Conservation (phyloP, 805 yeast species). For the Brettanomyces bruxellensis region DNA sequence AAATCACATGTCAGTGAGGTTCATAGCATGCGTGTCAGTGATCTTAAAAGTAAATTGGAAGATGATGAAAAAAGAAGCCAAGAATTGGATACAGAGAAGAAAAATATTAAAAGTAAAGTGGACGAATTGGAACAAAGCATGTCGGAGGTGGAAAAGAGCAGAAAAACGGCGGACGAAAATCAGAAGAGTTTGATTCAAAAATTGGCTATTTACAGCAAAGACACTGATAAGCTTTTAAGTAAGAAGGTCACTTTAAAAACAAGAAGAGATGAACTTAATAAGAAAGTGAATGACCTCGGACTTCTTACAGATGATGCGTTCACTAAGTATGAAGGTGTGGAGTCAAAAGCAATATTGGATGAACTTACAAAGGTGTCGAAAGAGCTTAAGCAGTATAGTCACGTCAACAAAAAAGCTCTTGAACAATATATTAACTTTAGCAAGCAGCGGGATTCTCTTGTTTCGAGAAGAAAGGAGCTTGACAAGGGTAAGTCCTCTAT, state of each 20-base stretch:
- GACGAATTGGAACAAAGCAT: constrained; percentile 23
- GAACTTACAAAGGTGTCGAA: constrained; percentile 47
- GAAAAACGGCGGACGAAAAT: constrained; percentile 44
- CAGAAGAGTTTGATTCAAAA: constrained; percentile 46
- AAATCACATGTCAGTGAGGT: constrained; percentile 1
- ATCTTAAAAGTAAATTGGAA: constrained; percentile 13
- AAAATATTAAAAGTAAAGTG: constrained; percentile 30
- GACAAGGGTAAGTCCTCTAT: constrained; percentile 65
- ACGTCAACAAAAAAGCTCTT: constrained; percentile 82
- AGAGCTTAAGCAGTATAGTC: constrained; percentile 53
- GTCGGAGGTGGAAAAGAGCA: constrained; percentile 25
- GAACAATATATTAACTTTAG: constrained; percentile 74
- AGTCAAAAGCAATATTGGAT: constrained; percentile 44
- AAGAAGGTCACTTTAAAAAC: constrained; percentile 49
- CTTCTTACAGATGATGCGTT: constrained; percentile 83
- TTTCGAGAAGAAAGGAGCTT: constrained; percentile 57
- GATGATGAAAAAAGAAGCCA: constrained; percentile 17
- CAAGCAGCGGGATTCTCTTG: constrained; percentile 60
- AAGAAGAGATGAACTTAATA: constrained; percentile 64
- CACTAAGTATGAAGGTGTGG: constrained; percentile 30
- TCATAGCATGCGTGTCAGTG: constrained; percentile 8
- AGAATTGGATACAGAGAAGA: constrained; percentile 21
- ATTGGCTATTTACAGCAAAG: constrained; percentile 52
- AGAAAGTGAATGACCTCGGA: constrained; percentile 76
- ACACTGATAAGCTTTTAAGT: constrained; percentile 55